A percentile compares a stretch with the other conserved stretches of the same genome.
These are phyloP conservation scores for Solanum chiquidenum DNA, from an alignment of 257 asterid genomes.

Conservation along the genomic window DNA sequence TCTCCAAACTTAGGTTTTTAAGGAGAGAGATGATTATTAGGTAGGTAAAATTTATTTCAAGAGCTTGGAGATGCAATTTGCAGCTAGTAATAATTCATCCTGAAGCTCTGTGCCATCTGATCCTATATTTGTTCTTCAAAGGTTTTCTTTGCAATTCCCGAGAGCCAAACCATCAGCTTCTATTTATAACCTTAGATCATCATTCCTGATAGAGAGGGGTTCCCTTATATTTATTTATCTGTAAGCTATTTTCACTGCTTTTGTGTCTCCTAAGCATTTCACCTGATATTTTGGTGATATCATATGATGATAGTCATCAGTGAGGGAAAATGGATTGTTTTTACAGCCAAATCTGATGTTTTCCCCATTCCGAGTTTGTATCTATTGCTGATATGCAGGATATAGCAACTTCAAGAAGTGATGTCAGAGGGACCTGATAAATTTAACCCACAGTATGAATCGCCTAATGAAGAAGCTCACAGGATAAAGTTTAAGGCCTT, in stretches of 20 bases:
- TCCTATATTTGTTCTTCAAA: background rate
- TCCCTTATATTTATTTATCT: background rate
- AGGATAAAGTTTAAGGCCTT: background rate
- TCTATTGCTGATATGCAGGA: background rate
- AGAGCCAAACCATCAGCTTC: background rate
- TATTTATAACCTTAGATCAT: background rate
- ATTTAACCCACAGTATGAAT: background rate
- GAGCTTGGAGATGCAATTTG: background rate
- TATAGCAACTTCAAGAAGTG: background rate
- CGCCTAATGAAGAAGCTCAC: background rate
- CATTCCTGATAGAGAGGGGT: background rate
- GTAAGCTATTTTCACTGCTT: background rate
- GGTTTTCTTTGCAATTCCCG: background rate
- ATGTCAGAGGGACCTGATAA: background rate
- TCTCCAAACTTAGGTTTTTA: background rate
- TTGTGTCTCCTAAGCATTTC: background rate
- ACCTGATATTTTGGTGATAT: background rate
- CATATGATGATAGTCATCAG: background rate
- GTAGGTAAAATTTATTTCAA: background rate
- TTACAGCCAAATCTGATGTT: background rate
- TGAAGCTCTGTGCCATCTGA: background rate
- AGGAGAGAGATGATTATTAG: background rate
- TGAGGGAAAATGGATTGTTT: background rate
- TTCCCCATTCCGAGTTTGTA: background rate
- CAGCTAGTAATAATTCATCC: background rate